Conservation (phyloP, 768 basidiomycete species). For the Pleurotus eryngii region DNA sequence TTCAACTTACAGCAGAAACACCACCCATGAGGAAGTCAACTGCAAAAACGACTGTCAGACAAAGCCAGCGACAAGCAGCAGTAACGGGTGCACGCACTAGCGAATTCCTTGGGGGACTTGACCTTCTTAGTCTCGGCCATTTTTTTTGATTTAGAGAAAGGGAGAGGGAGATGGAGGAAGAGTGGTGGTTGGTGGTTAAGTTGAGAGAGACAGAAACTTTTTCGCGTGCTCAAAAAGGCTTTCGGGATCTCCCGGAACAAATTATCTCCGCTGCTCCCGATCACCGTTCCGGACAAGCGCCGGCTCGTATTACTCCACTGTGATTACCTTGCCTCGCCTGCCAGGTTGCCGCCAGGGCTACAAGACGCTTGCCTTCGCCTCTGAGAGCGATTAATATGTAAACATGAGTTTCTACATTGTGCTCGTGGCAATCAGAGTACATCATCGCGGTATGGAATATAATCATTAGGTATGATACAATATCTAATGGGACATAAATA, state of each 20-base stretch:
- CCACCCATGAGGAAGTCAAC: conserved; percentile 97
- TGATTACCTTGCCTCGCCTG: background rate
- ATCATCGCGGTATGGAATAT: background rate
- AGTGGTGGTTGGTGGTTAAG: conserved; percentile 54
- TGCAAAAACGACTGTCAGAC: conserved; percentile 29
- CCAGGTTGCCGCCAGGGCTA: too few species aligned
- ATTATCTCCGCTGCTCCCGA: conserved; percentile 39
- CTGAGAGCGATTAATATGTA: too few species aligned
- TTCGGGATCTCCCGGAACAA: conserved; percentile 48
- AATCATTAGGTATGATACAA: conserved; percentile 1
- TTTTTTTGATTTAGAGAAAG: conserved; percentile 43
- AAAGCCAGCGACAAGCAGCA: conserved; percentile 15
- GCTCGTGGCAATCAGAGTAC: too few species aligned
- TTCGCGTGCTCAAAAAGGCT: conserved; percentile 39
- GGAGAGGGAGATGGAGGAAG: conserved; percentile 38
- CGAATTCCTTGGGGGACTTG: conserved; percentile 92
- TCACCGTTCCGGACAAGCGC: conserved; percentile 5
- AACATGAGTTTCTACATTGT: too few species aligned
- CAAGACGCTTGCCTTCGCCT: too few species aligned
- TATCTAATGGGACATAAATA: background rate
- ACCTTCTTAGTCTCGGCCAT: conserved; percentile 83
- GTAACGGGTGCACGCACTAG: conserved; percentile 45
- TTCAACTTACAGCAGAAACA: conserved; percentile 75
- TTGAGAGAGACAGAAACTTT: conserved; percentile 45
- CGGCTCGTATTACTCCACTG: background rate